Evolutionary conservation across 371 early-diverging fungal species (phyloP).

Genomic region (Umbelopsis sp.): DNA sequence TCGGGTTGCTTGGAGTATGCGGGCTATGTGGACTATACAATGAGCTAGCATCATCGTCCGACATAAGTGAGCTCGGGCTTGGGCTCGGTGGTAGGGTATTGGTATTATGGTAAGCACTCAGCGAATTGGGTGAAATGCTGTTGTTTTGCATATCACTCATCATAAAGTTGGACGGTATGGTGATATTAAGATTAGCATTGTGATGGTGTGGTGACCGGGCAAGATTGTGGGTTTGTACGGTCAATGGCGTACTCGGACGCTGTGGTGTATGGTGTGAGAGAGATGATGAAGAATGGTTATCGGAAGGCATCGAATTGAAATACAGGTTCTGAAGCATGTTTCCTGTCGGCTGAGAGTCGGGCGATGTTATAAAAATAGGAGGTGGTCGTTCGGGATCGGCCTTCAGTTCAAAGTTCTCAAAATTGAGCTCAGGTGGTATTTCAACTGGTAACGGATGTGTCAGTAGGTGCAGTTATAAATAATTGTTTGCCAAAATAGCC

Average conservation of each 20-base stretch:
- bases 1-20: conserved; percentile 30
- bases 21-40: conserved; percentile 33
- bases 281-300: not conserved
- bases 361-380: conserved; percentile 39
- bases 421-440: conserved; percentile 45
- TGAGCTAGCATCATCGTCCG: conserved; percentile 32
- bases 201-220: not conserved
- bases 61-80: conserved; percentile 27
- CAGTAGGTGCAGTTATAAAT: conserved; percentile 8
- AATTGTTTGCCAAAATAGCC: not conserved
- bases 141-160: conserved; percentile 15
- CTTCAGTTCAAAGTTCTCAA: conserved; percentile 38
- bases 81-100: conserved; percentile 30
- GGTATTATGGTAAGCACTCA: conserved; percentile 16
- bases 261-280: conserved; percentile 16
- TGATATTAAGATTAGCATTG: conserved; percentile 13
- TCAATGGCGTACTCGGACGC: conserved; percentile 25
- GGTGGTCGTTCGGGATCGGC: conserved; percentile 33
- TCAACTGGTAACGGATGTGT: conserved; percentile 16
- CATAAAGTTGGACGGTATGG: conserved; percentile 8
- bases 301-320: not conserved
- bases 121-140: conserved; percentile 8
- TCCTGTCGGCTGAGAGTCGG: conserved; percentile 23
- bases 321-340: conserved; percentile 9
- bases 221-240: conserved; percentile 36